These are phyloP conservation scores for Daldinia sp. DNA, from an alignment of 2,329 filamentous ascomycete genomes.

Conservation along the genomic window DNA sequence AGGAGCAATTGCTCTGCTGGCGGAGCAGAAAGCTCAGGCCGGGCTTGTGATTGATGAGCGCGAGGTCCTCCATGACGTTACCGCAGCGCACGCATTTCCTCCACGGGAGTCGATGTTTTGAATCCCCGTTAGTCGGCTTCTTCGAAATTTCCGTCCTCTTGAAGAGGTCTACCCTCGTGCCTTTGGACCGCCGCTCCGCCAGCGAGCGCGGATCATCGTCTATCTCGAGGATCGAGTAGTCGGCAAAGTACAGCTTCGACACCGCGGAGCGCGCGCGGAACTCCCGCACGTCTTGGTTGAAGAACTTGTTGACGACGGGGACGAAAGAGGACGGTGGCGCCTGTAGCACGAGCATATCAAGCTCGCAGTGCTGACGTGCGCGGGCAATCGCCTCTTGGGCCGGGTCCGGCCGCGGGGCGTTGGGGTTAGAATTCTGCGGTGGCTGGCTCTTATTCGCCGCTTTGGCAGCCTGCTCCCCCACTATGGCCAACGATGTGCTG, in stretches of 20 bases:
- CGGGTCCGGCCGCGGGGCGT: constrained; percentile 54
- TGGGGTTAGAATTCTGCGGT: constrained; percentile 54
- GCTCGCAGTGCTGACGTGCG: constrained; percentile 63
- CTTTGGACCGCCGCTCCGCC: constrained; percentile 53
- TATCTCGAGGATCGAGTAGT: constrained; percentile 77
- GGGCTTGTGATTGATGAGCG: constrained; percentile 55
- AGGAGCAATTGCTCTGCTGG: constrained; percentile 68
- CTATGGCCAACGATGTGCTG: constrained; percentile 58
- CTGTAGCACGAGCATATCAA: constrained; percentile 64
- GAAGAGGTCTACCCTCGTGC: constrained; percentile 66
- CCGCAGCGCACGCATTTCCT: constrained; percentile 71
- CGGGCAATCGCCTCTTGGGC: constrained; percentile 56
- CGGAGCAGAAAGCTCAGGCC: constrained; percentile 66
- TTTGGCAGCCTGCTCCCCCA: constrained; percentile 60
- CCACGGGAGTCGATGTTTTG: constrained; percentile 48
- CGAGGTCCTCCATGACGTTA: constrained; percentile 73
- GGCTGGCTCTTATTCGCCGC: constrained; percentile 60
- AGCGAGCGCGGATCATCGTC: constrained; percentile 67
- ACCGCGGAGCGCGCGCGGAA: constrained; percentile 73
- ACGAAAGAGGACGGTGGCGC: constrained; percentile 62
- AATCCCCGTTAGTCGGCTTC: constrained; percentile 19
- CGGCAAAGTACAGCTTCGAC: constrained; percentile 77
- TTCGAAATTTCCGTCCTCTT: constrained; percentile 69
- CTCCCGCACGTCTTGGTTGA: constrained; percentile 68
- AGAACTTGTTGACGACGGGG: constrained; percentile 72